Evolutionary conservation across 1,284 basidiomycete species (phyloP).

Genomic region (Xerocomus nothofagi): DNA sequence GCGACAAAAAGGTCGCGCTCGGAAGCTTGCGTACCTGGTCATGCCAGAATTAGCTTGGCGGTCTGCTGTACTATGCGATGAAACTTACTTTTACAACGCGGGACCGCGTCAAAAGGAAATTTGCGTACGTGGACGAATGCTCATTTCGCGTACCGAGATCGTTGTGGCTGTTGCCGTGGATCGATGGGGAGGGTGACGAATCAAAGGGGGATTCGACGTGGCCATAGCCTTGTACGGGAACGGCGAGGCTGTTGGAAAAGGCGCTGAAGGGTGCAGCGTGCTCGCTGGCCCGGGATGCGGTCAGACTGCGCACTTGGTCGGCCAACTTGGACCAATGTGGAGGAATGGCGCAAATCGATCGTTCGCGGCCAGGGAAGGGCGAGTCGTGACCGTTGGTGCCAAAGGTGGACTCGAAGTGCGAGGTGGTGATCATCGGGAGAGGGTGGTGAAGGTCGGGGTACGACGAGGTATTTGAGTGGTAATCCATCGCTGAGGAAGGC

Average conservation of each 20-base stretch:
- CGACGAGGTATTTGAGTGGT: slow-evolving; percentile 32
- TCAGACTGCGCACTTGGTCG: slow-evolving; percentile 7
- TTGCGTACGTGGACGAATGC: slow-evolving; percentile 32
- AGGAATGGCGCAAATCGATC: slow-evolving; percentile 15
- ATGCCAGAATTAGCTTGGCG: slow-evolving; percentile 4
- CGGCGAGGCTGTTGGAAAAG: slow-evolving; percentile 6
- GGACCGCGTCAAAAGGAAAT: slow-evolving; percentile 50
- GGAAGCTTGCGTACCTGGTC: slow-evolving; percentile 28
- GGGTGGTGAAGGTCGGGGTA: slow-evolving; percentile 2
- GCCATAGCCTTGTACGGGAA: slow-evolving; percentile 5
- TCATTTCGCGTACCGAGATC: slow-evolving; percentile 9
- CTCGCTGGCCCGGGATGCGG: slow-evolving; percentile 8
- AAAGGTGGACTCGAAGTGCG: slow-evolving; percentile 16
- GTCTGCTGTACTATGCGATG: neutral
- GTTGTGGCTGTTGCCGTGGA: slow-evolving; percentile 37
- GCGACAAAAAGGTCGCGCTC: slow-evolving; percentile 36
- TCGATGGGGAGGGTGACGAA: slow-evolving; percentile 39
- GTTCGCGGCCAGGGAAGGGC: slow-evolving; percentile 16
- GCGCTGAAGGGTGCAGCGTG: neutral
- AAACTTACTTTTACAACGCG: slow-evolving; percentile 50
- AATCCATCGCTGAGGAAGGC: slow-evolving; percentile 27
- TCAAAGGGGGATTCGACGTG: slow-evolving; percentile 25
- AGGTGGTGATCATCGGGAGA: slow-evolving; percentile 22
- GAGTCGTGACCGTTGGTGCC: slow-evolving; percentile 22
- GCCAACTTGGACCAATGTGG: slow-evolving; percentile 9